phyloP scores from a whole-genome alignment of 2,329 filamentous ascomycete species.

The Diaporthe sp. region DNA sequence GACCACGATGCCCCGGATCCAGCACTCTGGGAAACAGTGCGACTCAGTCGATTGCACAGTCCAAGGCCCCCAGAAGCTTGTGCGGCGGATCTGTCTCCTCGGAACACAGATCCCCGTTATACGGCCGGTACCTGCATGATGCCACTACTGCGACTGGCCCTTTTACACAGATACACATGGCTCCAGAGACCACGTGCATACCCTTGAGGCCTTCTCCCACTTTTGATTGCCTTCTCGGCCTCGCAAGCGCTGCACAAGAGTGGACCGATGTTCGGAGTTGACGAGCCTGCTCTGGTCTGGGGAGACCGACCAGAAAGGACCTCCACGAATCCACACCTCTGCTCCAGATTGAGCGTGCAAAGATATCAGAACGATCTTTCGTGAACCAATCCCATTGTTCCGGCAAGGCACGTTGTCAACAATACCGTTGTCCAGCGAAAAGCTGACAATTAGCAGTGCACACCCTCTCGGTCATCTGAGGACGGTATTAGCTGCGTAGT shows the following conservation, averaged over 20 bases:
- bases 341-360: background rate
- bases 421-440: background rate
- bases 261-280: background rate
- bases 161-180: background rate
- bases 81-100: background rate
- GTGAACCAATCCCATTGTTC: background rate
- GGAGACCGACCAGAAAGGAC: background rate
- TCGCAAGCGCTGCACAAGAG: too few species aligned
- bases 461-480: too few species aligned
- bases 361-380: background rate
- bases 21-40: background rate
- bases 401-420: background rate
- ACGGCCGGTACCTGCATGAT: background rate
- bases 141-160: background rate
- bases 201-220: background rate
- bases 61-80: background rate
- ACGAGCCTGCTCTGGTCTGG: background rate
- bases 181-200: background rate
- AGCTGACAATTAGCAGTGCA: background rate
- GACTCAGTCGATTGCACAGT: background rate
- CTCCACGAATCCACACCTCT: background rate
- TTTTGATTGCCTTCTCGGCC: too few species aligned
- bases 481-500: too few species aligned
- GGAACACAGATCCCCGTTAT: background rate
- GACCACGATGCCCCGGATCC: background rate